Evolutionary conservation across 768 basidiomycete genomes (phyloP).

Genomic region (Suillus americanus): DNA sequence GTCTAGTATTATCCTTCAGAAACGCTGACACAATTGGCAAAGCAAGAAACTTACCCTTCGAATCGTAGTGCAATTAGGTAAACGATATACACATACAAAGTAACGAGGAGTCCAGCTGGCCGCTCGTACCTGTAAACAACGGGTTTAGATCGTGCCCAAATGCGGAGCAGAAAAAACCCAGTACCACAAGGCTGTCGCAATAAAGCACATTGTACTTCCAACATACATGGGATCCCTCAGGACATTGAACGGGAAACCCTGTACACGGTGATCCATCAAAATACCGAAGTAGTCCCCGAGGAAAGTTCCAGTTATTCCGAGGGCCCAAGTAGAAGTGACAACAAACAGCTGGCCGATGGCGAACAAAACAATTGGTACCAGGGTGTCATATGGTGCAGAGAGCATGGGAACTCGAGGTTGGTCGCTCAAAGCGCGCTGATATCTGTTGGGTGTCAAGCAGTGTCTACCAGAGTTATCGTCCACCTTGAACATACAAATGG

Average conservation of each 20-base stretch:
- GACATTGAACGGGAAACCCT: slow-evolving; percentile 96
- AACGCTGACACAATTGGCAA: neutral
- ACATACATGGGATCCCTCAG: slow-evolving; percentile 96
- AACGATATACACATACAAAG: slow-evolving; percentile 77
- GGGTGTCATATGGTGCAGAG: slow-evolving; percentile 59
- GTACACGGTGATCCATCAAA: slow-evolving; percentile 85
- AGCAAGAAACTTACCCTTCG: slow-evolving; percentile 70
- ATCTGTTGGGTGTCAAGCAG: slow-evolving; percentile 45
- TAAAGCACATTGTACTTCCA: slow-evolving; percentile 89
- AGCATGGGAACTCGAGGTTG: slow-evolving; percentile 74
- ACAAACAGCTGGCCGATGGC: slow-evolving; percentile 81
- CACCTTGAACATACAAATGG: slow-evolving; percentile 57
- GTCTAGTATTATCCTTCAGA: slow-evolving; percentile 36
- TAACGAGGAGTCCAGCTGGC: slow-evolving; percentile 81
- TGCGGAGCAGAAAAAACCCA: slow-evolving; percentile 23
- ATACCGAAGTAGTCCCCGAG: slow-evolving; percentile 84
- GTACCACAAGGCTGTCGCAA: slow-evolving; percentile 84
- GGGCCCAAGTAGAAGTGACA: slow-evolving; percentile 81
- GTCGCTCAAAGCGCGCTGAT: slow-evolving; percentile 67
- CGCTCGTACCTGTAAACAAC: slow-evolving; percentile 65
- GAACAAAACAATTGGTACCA: slow-evolving; percentile 63
- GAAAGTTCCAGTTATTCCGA: slow-evolving; percentile 94
- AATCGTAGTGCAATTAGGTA: slow-evolving; percentile 83
- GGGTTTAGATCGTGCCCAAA: neutral
- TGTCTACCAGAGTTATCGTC: neutral